Evolutionary conservation across 257 asterid genomes (phyloP).

Genomic region (Solanum infundibuliforme): DNA sequence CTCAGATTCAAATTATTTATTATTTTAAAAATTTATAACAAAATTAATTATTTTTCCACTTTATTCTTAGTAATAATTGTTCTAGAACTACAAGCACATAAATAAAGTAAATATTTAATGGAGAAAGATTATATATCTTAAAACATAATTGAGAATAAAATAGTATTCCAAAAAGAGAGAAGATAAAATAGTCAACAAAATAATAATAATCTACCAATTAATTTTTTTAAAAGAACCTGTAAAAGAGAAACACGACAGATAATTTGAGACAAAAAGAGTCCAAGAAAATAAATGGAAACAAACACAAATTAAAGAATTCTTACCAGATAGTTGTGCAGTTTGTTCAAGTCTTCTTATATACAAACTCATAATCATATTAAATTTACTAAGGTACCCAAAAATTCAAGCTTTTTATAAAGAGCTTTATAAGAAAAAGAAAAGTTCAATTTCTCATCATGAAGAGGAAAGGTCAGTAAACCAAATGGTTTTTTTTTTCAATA

Average conservation of each 20-base stretch:
- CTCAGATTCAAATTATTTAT: not conserved
- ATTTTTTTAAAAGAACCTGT: not conserved
- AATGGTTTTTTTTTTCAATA: not conserved
- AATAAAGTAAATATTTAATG: not conserved
- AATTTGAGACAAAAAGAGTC: not conserved
- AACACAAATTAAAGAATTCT: not conserved
- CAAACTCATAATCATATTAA: not conserved
- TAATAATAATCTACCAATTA: not conserved
- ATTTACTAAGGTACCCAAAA: not conserved
- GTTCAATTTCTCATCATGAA: not conserved
- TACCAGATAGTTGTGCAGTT: not conserved
- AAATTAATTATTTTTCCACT: not conserved
- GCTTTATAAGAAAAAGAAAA: not conserved
- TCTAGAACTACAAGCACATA: not conserved
- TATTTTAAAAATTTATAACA: not conserved
- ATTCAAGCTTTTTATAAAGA: not conserved
- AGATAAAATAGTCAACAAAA: not conserved
- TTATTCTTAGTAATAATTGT: not conserved
- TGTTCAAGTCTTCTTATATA: not conserved
- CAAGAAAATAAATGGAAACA: not conserved
- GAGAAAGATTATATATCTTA: not conserved
- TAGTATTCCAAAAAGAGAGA: not conserved
- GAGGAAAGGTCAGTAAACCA: slow-evolving; percentile 1
- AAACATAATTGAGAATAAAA: not conserved
- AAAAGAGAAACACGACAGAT: not conserved